A percentile compares a stretch with the other conserved stretches of the same genome.
Evolutionary conservation across 2,329 filamentous ascomycete species (phyloP).

Genomic region (Scedosporium boydii): DNA sequence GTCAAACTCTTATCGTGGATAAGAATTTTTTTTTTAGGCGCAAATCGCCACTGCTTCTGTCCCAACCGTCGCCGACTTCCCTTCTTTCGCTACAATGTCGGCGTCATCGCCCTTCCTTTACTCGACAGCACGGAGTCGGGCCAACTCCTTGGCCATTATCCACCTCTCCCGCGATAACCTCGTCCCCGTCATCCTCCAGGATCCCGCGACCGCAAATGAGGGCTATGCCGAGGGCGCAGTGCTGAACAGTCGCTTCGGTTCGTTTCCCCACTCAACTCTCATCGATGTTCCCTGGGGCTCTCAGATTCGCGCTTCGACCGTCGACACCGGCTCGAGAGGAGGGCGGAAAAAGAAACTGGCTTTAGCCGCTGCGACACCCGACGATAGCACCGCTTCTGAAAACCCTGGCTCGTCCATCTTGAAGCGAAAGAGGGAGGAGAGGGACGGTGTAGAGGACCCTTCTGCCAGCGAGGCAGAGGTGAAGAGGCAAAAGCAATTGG

Average conservation of each 20-base stretch:
- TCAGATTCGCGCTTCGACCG: constrained; percentile 79
- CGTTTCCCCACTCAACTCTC: constrained; percentile 71
- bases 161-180: constrained; percentile 83
- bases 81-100: background rate
- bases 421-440: constrained; percentile 14
- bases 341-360: constrained; percentile 56
- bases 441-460: constrained; percentile 21
- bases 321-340: constrained; percentile 76
- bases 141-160: constrained; percentile 67
- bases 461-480: constrained; percentile 14
- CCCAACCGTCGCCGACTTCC: background rate
- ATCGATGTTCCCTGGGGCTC: constrained; percentile 80
- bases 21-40: too few relatives aligned
- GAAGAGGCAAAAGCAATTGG: constrained; percentile 18
- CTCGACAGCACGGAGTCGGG: constrained; percentile 50
- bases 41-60: background rate
- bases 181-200: constrained; percentile 30
- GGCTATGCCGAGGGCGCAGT: constrained; percentile 55
- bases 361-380: constrained; percentile 4
- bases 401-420: constrained; percentile 21
- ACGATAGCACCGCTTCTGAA: constrained; percentile 16
- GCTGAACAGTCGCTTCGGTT: constrained; percentile 89
- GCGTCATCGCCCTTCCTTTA: constrained; percentile 69
- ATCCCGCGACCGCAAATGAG: constrained; percentile 30
- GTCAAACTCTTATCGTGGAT: too few relatives aligned